Base-by-base conservation (phyloP, 768 basidiomycete species). In the Lentinula detonsa region DNA sequence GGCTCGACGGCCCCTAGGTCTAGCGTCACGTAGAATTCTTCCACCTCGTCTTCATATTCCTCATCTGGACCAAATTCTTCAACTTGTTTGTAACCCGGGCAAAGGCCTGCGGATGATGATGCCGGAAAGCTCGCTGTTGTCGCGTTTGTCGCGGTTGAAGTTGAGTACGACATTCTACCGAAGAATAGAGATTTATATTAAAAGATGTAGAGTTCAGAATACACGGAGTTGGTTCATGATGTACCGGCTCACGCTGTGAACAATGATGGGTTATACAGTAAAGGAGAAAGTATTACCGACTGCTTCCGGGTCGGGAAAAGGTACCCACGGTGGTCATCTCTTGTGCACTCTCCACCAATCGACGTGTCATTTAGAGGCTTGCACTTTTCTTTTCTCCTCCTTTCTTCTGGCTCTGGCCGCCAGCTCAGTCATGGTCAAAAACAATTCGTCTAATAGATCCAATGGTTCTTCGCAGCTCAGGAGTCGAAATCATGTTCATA, bases 1-100 rank as follows among this genome's bases (percentile, higher is more conserved):
- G 90, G 88, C 65, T 93, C 89, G 37, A 88, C 79, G 59, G 72
- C 74, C 33, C 87, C 89, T 1, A 93, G 75, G 69, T 93, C 91
- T 18, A 93, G 76, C 0, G 89, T 90, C 11, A 91, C 82, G 65
- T 91, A 91, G 7, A 74, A 75, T 4, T 87, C 71, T 61, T 85
- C 85, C 61, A 82, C 80, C 21, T 79, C 77, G 18, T 79, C 73
- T 62, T 87, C 80, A 65, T 90, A 90, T 33, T 86, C 82, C 34
- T 86, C 80, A 39, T 93, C 84, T 0, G 85, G 76, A 40, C 83
- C 90, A 67, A 91, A 90, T 0, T 74, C 68, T 2, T 86, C 82
- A 9, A 91, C 88, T 49, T 90, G 83, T 58, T 68, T 82, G 73
- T 84, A 90, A 16, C 88, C 87, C 9, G 51, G 60, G 35, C 56